Conservation (phyloP, 805 yeast genomes). For the Naumovozyma baii region DNA sequence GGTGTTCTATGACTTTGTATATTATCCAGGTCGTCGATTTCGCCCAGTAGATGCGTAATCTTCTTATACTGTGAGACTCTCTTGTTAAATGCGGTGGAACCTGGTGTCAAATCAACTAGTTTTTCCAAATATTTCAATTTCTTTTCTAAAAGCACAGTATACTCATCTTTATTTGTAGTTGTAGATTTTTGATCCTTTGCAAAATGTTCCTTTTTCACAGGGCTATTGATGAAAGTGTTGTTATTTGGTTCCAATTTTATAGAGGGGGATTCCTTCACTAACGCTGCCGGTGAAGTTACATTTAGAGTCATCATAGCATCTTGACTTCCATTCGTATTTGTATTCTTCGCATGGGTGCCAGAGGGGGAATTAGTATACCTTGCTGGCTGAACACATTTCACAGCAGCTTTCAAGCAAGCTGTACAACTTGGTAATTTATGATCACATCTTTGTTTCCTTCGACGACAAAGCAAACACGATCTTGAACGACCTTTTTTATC, state of each 20-base stretch:
- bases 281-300: not conserved
- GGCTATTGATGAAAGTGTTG: no score
- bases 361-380: conserved; percentile 34
- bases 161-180: conserved; percentile 38
- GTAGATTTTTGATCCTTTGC: not conserved
- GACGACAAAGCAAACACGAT: conserved; percentile 47
- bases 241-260: not conserved
- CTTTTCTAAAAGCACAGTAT: conserved; percentile 47
- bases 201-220: not conserved
- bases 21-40: conserved; percentile 5
- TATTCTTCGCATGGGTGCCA: not conserved
- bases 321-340: not conserved
- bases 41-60: conserved; percentile 29
- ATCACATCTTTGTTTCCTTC: conserved; percentile 55
- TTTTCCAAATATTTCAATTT: conserved; percentile 45
- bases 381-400: conserved; percentile 54
- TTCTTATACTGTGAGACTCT: conserved; percentile 31
- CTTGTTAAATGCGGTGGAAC: conserved; percentile 23
- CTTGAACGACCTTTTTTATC: conserved; percentile 50
- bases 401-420: conserved; percentile 55
- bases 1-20: not conserved
- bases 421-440: conserved; percentile 57
- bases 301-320: not conserved
- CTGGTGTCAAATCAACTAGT: conserved; percentile 27
- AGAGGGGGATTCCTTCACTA: not conserved